Evolutionary conservation across 2,329 filamentous ascomycete species (phyloP).

Genomic region (Penicillium digitatum): DNA sequence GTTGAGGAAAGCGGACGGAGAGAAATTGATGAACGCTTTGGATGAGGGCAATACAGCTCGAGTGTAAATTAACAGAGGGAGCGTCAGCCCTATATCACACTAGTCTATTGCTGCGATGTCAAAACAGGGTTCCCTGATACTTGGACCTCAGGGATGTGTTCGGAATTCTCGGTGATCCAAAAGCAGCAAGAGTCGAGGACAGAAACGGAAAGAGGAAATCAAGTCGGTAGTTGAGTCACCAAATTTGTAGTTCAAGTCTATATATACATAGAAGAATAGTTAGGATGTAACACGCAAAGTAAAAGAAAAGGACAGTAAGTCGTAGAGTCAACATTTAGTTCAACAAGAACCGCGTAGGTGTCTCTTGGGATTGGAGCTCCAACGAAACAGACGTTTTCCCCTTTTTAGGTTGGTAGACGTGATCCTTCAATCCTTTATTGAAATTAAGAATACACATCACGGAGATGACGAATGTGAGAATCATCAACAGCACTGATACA

Average conservation of each 20-base stretch:
- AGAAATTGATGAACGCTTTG: neutral
- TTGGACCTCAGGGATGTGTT: neutral
- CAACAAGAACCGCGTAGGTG: conserved; percentile 5
- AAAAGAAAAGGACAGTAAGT: neutral
- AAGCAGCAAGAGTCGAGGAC: neutral
- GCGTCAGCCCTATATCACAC: neutral
- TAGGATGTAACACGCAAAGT: neutral
- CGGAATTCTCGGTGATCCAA: neutral
- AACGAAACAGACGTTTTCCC: neutral
- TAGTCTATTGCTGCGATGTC: neutral
- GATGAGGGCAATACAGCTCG: neutral
- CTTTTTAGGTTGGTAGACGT: neutral
- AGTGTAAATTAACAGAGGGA: neutral
- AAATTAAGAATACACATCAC: conserved; percentile 20
- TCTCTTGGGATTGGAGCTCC: conserved; percentile 2
- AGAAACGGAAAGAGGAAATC: neutral
- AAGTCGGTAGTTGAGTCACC: neutral
- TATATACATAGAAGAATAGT: neutral
- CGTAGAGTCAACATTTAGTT: neutral
- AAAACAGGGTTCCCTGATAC: neutral
- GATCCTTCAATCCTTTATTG: conserved; percentile 17
- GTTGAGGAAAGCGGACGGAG: neutral
- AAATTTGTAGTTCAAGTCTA: neutral
- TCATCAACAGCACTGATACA: conserved; percentile 13
- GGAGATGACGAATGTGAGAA: conserved; percentile 11